These are phyloP conservation scores for Cladosporium sp. DNA, from an alignment of 2,329 filamentous ascomycete species.

Conservation along the genomic window DNA sequence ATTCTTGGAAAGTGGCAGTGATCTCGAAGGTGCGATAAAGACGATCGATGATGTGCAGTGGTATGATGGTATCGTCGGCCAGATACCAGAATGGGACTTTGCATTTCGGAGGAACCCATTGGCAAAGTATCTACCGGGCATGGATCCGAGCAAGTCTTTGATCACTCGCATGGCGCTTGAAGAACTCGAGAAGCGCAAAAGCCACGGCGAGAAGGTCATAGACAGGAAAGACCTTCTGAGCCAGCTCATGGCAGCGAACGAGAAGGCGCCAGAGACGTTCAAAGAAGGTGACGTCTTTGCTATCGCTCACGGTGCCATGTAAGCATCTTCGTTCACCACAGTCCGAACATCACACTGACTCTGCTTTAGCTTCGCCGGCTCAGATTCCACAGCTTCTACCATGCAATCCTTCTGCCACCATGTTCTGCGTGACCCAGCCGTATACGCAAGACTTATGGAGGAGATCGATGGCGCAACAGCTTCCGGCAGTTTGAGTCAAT, in stretches of 20 bases:
- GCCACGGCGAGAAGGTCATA: constrained; percentile 45
- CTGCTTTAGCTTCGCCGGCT: constrained; percentile 70
- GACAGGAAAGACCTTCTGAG: constrained; percentile 55
- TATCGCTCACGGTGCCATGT: constrained; percentile 55
- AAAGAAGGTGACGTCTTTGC: constrained; percentile 52
- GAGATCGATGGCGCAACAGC: constrained; percentile 61
- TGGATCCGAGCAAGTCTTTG: constrained; percentile 44
- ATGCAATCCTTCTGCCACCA: constrained; percentile 70
- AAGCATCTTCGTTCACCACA: constrained; percentile 43
- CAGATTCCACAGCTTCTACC: constrained; percentile 74
- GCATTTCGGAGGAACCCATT: constrained; percentile 62
- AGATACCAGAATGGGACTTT: constrained; percentile 64
- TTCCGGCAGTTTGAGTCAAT: constrained; percentile 59
- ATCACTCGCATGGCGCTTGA: constrained; percentile 52
- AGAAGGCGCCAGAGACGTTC: constrained; percentile 35
- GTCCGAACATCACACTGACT: constrained; percentile 51
- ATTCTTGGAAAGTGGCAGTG: constrained; percentile 69
- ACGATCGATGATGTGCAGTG: constrained; percentile 59
- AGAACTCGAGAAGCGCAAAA: constrained; percentile 44
- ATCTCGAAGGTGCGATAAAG: constrained; percentile 61
- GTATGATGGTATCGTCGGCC: constrained; percentile 70
- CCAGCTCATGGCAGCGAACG: constrained; percentile 48
- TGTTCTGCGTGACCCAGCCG: constrained; percentile 59
- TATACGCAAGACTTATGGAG: constrained; percentile 51
- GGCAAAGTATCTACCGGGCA: constrained; percentile 41